These are phyloP conservation scores for Mycena filopes DNA, from an alignment of 768 basidiomycete species.

Conservation along the genomic window DNA sequence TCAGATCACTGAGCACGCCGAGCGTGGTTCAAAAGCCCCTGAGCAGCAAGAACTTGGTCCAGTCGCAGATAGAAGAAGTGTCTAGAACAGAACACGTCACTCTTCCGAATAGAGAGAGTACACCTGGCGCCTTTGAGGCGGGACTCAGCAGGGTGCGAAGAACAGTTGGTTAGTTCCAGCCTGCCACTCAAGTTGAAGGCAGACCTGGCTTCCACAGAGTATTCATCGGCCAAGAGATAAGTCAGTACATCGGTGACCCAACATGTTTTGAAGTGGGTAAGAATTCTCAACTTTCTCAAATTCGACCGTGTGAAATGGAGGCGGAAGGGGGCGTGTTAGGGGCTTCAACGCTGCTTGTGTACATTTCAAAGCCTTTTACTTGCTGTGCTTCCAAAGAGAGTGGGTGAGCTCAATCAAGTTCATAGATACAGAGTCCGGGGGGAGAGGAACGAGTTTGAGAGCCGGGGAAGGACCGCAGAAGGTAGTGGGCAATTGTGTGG, in stretches of 20 bases:
- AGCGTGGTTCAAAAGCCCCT: constrained; percentile 4
- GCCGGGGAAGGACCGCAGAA: no score
- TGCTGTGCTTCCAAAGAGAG: no score
- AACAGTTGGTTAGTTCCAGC: not conserved
- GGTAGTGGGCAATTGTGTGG: no score
- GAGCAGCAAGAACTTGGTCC: not conserved
- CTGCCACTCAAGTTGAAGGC: no score
- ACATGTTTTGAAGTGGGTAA: constrained; percentile 1
- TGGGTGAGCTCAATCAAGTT: not conserved
- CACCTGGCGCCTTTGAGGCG: no score
- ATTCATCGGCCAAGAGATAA: not conserved
- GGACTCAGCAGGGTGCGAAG: no score
- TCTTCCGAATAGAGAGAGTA: no score
- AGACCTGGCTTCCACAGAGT: no score
- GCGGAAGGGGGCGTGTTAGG: no score
- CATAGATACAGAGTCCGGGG: not conserved
- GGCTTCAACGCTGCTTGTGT: no score
- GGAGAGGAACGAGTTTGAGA: not conserved
- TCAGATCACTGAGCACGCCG: constrained; percentile 4
- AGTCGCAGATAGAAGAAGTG: not conserved
- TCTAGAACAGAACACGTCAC: not conserved
- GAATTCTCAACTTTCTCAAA: constrained; percentile 2
- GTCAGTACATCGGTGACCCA: not conserved
- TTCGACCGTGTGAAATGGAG: not conserved
- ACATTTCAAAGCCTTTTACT: no score